Percentiles rank a stretch among this genome's conserved stretches.
phyloP scores from a whole-genome alignment of 306 rosid species.

The Vigna unguiculata region DNA sequence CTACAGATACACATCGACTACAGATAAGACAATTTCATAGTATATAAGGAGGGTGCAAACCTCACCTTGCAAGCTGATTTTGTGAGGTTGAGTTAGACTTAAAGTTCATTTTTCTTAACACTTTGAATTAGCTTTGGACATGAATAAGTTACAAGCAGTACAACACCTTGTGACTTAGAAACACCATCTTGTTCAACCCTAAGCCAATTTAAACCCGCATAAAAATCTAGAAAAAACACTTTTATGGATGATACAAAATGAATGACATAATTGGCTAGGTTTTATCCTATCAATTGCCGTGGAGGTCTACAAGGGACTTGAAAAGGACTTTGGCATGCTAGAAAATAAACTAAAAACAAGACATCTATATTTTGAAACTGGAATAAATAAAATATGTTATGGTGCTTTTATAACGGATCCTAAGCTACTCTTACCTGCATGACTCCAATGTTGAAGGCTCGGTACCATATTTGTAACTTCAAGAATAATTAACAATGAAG shows the following conservation, averaged over 20 bases:
- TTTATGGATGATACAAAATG: not conserved
- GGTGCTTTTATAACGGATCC: too few species aligned
- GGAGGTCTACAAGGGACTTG: too few species aligned
- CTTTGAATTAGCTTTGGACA: not conserved
- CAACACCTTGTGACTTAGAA: conserved; percentile 18
- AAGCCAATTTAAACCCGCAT: not conserved
- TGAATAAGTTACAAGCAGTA: conserved; percentile 24
- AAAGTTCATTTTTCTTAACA: too few species aligned
- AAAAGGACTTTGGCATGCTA: too few species aligned
- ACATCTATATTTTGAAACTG: not conserved
- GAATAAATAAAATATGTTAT: conserved; percentile 18
- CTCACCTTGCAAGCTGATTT: too few species aligned
- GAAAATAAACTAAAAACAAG: not conserved
- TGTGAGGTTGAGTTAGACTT: too few species aligned
- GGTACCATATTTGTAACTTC: not conserved
- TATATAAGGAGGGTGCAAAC: too few species aligned
- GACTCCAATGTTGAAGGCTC: not conserved
- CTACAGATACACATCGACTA: too few species aligned
- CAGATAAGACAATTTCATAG: too few species aligned
- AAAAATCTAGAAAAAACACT: not conserved
- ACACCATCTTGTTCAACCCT: conserved; percentile 5
- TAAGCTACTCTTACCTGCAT: not conserved
- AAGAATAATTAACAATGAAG: not conserved
- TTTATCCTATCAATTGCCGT: too few species aligned
- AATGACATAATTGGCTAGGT: too few species aligned